Conservation (phyloP, 2,329 filamentous ascomycete species). For the Apiospora marii region DNA sequence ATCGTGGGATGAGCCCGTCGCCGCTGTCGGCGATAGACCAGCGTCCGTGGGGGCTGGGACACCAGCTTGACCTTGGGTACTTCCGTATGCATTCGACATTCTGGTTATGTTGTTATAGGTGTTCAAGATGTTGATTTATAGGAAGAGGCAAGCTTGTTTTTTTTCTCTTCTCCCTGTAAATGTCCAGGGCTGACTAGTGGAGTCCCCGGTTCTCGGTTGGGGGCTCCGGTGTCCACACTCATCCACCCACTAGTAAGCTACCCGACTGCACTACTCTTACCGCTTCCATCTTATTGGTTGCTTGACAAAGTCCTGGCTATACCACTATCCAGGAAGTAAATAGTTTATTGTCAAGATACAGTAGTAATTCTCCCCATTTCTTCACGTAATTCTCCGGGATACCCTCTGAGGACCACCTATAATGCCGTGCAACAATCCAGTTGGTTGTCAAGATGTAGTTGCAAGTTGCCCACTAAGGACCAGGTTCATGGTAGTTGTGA, state of each 20-base stretch:
- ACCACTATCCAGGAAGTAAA: neutral
- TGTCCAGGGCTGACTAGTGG: slow-evolving; percentile 11
- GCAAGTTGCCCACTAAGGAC: neutral
- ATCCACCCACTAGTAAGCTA: neutral
- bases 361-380: neutral
- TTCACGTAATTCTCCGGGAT: neutral
- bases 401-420: neutral
- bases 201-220: slow-evolving; percentile 4
- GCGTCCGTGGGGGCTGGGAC: neutral
- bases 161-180: neutral
- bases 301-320: neutral
- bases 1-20: neutral
- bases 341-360: neutral
- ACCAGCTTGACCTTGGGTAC: neutral
- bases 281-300: neutral
- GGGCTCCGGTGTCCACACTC: slow-evolving; percentile 1
- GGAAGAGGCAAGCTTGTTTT: neutral
- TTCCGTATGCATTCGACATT: slow-evolving; percentile 12
- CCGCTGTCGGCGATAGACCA: slow-evolving; percentile 11
- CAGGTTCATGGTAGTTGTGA: neutral
- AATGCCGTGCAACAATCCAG: neutral
- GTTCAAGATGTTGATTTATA: neutral
- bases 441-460: neutral
- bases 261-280: neutral
- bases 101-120: neutral